Evolutionary conservation across 148 eudicot genomes (phyloP).

Genomic region (Nepenthes mirabilis): DNA sequence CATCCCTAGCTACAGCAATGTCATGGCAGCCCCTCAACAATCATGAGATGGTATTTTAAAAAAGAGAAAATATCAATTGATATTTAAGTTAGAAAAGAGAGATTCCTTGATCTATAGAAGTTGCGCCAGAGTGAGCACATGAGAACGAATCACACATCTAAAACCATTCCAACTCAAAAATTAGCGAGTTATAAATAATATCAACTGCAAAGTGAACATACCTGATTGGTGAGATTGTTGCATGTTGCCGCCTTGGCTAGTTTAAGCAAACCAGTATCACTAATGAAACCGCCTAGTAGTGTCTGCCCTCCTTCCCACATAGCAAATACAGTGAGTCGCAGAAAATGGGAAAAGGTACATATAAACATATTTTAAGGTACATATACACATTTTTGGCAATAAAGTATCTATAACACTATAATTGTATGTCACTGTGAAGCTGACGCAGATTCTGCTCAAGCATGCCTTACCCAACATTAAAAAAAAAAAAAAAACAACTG

Average conservation of each 20-base stretch:
- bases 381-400: too few relatives aligned
- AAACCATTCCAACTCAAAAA: not conserved
- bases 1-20: too few relatives aligned
- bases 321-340: not conserved
- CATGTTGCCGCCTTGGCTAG: slow-evolving; percentile 22
- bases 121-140: not conserved
- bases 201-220: slow-evolving; percentile 10
- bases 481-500: too few relatives aligned
- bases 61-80: too few relatives aligned
- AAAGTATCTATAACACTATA: too few relatives aligned
- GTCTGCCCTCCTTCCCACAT: slow-evolving; percentile 31
- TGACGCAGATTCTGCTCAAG: too few relatives aligned
- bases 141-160: not conserved
- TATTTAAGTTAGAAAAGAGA: not conserved
- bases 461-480: too few relatives aligned
- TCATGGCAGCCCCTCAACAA: too few relatives aligned
- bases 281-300: slow-evolving; percentile 36
- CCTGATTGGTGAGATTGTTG: slow-evolving; percentile 35
- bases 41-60: too few relatives aligned
- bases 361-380: too few relatives aligned
- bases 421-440: too few relatives aligned
- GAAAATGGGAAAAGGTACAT: not conserved
- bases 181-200: not conserved
- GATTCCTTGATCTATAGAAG: not conserved
- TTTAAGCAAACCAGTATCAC: slow-evolving; percentile 18